phyloP scores from a whole-genome alignment of 352 stramenopile species.

The Globisporangium middletonii region DNA sequence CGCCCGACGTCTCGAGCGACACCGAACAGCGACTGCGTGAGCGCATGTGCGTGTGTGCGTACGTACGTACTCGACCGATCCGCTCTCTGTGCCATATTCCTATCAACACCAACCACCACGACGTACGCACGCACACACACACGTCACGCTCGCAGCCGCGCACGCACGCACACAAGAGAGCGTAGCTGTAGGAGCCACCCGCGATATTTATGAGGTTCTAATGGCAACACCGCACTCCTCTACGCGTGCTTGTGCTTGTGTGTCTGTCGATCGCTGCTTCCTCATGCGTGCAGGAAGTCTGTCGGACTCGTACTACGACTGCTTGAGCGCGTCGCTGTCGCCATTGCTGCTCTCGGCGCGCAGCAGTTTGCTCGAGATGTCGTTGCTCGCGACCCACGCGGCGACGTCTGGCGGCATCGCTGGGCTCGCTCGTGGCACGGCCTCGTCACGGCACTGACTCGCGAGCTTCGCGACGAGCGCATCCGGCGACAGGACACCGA shows the following conservation, averaged over 20 bases:
- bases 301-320: too few species aligned
- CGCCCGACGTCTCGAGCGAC: background rate
- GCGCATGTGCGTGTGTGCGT: background rate
- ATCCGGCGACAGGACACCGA: conserved; percentile 45
- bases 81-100: conserved; percentile 11
- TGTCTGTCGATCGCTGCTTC: background rate
- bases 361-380: conserved; percentile 63
- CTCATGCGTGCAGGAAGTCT: too few species aligned
- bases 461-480: conserved; percentile 57
- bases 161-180: background rate
- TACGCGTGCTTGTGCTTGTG: background rate
- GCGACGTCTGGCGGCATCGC: conserved; percentile 43
- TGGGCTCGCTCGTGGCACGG: conserved; percentile 24
- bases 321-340: background rate
- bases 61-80: background rate
- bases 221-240: background rate
- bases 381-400: conserved; percentile 73
- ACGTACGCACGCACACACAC: background rate
- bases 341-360: conserved; percentile 26
- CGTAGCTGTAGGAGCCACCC: background rate
- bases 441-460: conserved; percentile 13
- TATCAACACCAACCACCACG: conserved; percentile 1
- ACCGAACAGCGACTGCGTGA: background rate
- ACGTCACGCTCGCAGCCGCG: background rate
- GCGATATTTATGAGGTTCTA: background rate